Base-by-base conservation (phyloP, 352 stramenopile genomes). In the Pythium pyrilobum region DNA sequence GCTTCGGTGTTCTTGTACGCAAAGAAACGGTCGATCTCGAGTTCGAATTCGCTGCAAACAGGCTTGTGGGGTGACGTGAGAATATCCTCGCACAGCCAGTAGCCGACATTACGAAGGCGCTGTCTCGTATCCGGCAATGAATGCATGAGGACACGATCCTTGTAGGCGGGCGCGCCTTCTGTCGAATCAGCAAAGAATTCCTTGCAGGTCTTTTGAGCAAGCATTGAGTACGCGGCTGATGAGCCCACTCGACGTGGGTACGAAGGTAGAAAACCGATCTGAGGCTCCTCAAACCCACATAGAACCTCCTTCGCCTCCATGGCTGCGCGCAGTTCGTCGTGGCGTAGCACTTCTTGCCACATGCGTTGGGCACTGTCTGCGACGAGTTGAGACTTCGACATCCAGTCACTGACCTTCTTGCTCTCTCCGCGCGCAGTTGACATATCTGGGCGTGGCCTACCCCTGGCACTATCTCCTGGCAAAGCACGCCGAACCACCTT, bases 251-350 rank as follows among this genome's bases (percentile, higher is more conserved):
- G 74, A 11, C 84, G 77, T 31, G 84, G 84, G 43, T 77, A 92
- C 1, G 81, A 82, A 11, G 84, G 84, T 18, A 92, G 29, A 41
- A 95, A 95, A 4, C 54, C 56, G 42, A 95, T 92, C 0, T 67
- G 48, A 29, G 84, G 80, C 31, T 95, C 81, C 52, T 92, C 77
- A 44, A 95, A 95, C 0, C 84, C 84, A 44, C 76, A 90, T n/a
- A 95, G 87, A 11, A 90, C 74, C 44, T 95, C 84, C 28, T 92
- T 92, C 1, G 72, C 73, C 38, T 92, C 81, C 10, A 95, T 84
- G 2, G 74, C 78, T 4, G 70, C 72, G 10, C 71, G 66, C 6
- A 95, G 42, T 29, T 91, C 74, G 37, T 95, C 84, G 39, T 78
- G 87, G 9, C 81, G 69, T 23, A 92, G 50, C 27, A 95, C 37